phyloP scores from a whole-genome alignment of 2,329 filamentous ascomycete species.

The Coniella lustricola region DNA sequence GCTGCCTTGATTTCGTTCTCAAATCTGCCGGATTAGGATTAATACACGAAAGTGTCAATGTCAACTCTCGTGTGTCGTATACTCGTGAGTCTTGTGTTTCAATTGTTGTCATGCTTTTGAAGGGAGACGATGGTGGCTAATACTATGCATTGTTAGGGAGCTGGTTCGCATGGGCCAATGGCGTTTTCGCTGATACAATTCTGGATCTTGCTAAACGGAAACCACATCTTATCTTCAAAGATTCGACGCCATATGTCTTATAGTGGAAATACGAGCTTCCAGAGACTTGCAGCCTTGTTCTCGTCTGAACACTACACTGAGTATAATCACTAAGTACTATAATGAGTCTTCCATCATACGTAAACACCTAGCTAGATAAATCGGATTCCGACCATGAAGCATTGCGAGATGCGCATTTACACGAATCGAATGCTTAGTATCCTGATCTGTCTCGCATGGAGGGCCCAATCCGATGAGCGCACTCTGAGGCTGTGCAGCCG shows the following conservation, averaged over 20 bases:
- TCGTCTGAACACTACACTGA: neutral
- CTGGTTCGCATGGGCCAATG: constrained; percentile 79
- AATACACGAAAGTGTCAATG: constrained; percentile 87
- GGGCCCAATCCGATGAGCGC: no score
- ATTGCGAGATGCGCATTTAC: no score
- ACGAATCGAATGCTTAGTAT: no score
- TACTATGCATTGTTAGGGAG: constrained; percentile 43
- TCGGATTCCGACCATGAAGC: no score
- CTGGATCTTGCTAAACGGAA: constrained; percentile 83
- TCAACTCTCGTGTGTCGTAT: constrained; percentile 59
- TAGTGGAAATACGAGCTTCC: constrained; percentile 5
- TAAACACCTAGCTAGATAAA: no score
- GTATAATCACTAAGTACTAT: no score
- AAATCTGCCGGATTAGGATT: constrained; percentile 69
- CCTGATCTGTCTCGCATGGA: no score
- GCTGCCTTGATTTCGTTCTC: constrained; percentile 67
- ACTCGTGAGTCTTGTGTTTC: constrained; percentile 51
- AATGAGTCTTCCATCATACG: no score
- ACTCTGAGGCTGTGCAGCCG: no score
- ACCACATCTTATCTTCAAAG: constrained; percentile 66
- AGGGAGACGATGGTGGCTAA: constrained; percentile 11
- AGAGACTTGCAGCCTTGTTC: neutral
- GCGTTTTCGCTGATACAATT: constrained; percentile 88
- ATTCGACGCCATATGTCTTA: constrained; percentile 20
- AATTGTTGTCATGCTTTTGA: neutral